These are phyloP conservation scores for Citrullus colocynthis DNA, from an alignment of 306 rosid genomes.

Conservation along the genomic window DNA sequence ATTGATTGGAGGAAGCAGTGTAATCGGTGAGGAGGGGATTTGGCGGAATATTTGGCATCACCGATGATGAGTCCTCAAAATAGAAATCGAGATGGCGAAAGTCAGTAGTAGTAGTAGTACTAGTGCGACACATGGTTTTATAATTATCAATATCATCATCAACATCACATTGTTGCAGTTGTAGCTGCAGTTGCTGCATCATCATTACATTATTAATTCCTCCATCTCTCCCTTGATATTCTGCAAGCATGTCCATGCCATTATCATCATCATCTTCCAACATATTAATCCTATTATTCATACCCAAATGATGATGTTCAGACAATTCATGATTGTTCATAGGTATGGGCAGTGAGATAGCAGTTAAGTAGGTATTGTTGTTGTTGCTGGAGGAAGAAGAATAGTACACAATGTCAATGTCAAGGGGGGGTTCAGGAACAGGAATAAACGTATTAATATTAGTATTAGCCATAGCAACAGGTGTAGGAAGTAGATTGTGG, in stretches of 20 bases:
- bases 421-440: too few species aligned
- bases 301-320: too few species aligned
- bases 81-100: background rate
- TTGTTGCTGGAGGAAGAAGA: too few species aligned
- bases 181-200: background rate
- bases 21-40: background rate
- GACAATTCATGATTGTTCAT: too few species aligned
- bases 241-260: too few species aligned
- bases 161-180: background rate
- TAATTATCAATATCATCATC: background rate
- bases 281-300: background rate
- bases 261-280: background rate
- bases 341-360: too few species aligned
- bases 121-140: background rate
- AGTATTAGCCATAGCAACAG: too few species aligned
- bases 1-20: background rate
- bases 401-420: too few species aligned
- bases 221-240: too few species aligned
- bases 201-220: background rate
- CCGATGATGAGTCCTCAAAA: background rate
- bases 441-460: too few species aligned
- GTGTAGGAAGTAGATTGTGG: slow-evolving; percentile 36
- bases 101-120: background rate
- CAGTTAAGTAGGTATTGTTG: too few species aligned
- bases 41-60: background rate